phyloP scores from a whole-genome alignment of 1,284 basidiomycete genomes.

The Ganoderma lucidum region DNA sequence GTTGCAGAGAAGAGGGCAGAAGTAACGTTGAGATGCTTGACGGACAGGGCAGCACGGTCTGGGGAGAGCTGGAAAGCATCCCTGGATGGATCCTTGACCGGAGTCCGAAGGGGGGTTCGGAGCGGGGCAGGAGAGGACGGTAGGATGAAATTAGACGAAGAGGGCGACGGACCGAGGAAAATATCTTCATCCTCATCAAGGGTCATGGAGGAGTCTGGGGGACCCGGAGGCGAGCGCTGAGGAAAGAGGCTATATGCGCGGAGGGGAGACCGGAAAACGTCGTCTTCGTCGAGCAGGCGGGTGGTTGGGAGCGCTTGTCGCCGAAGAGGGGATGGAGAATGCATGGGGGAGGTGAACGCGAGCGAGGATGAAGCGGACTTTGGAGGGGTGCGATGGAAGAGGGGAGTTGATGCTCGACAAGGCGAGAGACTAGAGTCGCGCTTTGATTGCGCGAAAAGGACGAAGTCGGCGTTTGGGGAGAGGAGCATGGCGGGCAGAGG shows the following conservation, averaged over 20 bases:
- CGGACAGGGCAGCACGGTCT: slow-evolving; percentile 40
- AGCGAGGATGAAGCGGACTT: slow-evolving; percentile 39
- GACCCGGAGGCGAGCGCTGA: slow-evolving; percentile 43
- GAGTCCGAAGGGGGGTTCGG: slow-evolving; percentile 57
- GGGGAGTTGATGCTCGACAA: slow-evolving; percentile 47
- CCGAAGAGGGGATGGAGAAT: slow-evolving; percentile 68
- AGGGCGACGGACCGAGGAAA: slow-evolving; percentile 56
- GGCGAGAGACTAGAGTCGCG: slow-evolving; percentile 54
- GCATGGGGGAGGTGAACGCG: slow-evolving; percentile 61
- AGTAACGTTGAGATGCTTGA: slow-evolving; percentile 42
- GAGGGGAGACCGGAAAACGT: slow-evolving; percentile 64
- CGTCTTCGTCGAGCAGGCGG: slow-evolving; percentile 49
- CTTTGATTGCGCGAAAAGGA: slow-evolving; percentile 45
- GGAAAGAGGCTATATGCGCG: slow-evolving; percentile 52
- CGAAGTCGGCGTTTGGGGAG: slow-evolving; percentile 46
- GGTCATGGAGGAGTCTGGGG: slow-evolving; percentile 29
- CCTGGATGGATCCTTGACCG: slow-evolving; percentile 55
- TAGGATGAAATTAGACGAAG: slow-evolving; percentile 49
- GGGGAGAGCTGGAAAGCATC: slow-evolving; percentile 36
- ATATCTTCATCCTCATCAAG: slow-evolving; percentile 59
- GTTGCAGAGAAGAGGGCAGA: slow-evolving; percentile 22
- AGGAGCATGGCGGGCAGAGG: slow-evolving; percentile 46
- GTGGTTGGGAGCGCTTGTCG: slow-evolving; percentile 39
- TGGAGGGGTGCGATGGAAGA: slow-evolving; percentile 49
- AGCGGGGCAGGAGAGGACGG: slow-evolving; percentile 44